phyloP scores from a whole-genome alignment of 352 stramenopile species.

The Globisporangium acanthophoron region DNA sequence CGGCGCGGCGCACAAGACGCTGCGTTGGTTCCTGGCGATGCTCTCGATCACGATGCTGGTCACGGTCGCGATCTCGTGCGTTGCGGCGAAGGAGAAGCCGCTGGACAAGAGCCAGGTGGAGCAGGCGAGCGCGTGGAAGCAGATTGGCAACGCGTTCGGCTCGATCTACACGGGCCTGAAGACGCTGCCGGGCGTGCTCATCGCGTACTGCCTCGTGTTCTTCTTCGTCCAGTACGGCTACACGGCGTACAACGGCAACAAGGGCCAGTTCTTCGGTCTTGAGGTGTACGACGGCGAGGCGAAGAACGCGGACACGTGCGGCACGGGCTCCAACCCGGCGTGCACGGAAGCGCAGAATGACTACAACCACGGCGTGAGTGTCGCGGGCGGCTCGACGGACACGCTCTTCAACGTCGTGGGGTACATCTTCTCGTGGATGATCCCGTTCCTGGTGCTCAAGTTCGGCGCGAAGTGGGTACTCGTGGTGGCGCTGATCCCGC shows the following conservation, averaged over 20 bases:
- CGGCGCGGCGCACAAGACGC: slow-evolving; percentile 20
- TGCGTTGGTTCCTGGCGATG: slow-evolving; percentile 27
- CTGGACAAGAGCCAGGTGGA: slow-evolving; percentile 8
- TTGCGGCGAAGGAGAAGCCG: slow-evolving; percentile 12
- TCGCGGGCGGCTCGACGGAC: neutral
- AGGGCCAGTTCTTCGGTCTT: slow-evolving; percentile 33
- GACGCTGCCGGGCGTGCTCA: slow-evolving; percentile 28
- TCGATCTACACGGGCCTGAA: slow-evolving; percentile 41
- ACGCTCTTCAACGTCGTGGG: slow-evolving; percentile 2
- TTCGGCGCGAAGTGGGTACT: neutral
- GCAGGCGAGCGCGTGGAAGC: slow-evolving; percentile 13
- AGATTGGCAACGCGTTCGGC: slow-evolving; percentile 32
- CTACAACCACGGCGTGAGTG: neutral
- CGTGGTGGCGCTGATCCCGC: neutral
- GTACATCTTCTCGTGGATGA: slow-evolving; percentile 10
- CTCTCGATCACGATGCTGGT: slow-evolving; percentile 16
- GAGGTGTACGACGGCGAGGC: neutral
- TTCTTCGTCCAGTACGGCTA: slow-evolving; percentile 46
- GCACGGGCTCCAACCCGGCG: neutral
- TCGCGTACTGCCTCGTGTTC: slow-evolving; percentile 44
- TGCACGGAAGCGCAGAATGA: neutral
- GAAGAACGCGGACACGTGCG: neutral
- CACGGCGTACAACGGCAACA: slow-evolving; percentile 51
- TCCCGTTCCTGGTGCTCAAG: slow-evolving; percentile 2
- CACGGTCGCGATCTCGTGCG: slow-evolving; percentile 16